Conservation (phyloP, 1,284 basidiomycete genomes). For the Tilletia caries region DNA sequence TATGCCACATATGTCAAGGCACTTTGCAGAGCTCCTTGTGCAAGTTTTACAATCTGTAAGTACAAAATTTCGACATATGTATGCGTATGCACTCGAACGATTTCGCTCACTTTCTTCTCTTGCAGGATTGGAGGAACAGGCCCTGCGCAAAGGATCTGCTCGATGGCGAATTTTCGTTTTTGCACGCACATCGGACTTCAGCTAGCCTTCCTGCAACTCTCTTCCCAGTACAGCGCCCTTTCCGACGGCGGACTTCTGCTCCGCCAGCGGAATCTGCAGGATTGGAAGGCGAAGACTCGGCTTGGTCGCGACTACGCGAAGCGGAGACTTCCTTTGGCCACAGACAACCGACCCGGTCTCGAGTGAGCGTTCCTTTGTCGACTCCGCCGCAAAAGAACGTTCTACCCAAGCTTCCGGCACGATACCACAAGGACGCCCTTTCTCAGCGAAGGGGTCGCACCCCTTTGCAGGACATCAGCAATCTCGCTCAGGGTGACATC, state of each 20-base stretch:
- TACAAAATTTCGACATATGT: neutral
- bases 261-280: neutral
- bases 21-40: neutral
- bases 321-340: neutral
- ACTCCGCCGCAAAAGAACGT: neutral
- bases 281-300: neutral
- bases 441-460: neutral
- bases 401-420: neutral
- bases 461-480: constrained; percentile 9
- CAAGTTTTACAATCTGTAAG: neutral
- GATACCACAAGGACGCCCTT: neutral
- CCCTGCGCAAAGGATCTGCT: neutral
- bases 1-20: neutral
- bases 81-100: neutral
- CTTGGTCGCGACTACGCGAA: neutral
- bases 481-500: neutral
- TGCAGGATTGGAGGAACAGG: neutral
- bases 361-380: neutral
- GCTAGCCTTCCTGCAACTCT: neutral
- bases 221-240: constrained; percentile 1
- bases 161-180: neutral
- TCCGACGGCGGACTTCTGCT: neutral
- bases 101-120: neutral
- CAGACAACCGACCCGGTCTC: neutral
- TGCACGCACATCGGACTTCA: too few species aligned